Conservation (phyloP, 805 yeast species). For the Saccharomycopsis synnaedendra region DNA sequence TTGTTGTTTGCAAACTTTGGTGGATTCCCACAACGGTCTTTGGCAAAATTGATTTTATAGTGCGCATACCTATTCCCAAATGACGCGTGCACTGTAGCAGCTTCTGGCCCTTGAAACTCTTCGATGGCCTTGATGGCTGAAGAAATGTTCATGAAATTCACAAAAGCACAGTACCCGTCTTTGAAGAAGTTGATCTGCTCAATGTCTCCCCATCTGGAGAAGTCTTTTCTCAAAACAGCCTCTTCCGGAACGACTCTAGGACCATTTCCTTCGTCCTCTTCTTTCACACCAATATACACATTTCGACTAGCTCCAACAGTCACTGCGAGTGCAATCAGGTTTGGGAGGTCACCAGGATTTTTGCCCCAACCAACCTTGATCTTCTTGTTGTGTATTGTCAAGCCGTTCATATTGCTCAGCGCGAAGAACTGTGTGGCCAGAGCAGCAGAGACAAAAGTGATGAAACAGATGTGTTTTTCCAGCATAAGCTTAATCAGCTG, state of each 20-base stretch:
- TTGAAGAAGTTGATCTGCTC: conserved; percentile 68
- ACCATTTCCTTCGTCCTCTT: conserved; percentile 23
- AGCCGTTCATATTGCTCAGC: conserved; percentile 44
- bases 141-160: conserved; percentile 53
- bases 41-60: conserved; percentile 57
- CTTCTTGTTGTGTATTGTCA: conserved; percentile 50
- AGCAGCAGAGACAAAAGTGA: conserved; percentile 54
- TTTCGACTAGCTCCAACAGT: conserved; percentile 70
- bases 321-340: conserved; percentile 48
- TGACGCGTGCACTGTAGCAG: conserved; percentile 24
- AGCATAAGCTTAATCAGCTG: conserved; percentile 44
- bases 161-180: conserved; percentile 63
- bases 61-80: conserved; percentile 36
- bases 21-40: conserved; percentile 73
- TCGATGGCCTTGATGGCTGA: conserved; percentile 58
- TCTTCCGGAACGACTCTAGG: conserved; percentile 32
- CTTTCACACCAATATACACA: conserved; percentile 55
- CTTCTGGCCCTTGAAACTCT: conserved; percentile 33
- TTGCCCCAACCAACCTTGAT: conserved; percentile 64
- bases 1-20: conserved; percentile 32
- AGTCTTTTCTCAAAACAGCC: conserved; percentile 44
- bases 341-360: conserved; percentile 49
- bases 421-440: conserved; percentile 60
- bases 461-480: conserved; percentile 49
- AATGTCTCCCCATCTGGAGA: conserved; percentile 52